Evolutionary conservation across 192 early-diverging fungal genomes (phyloP).

Genomic region (Backusella macrospora): DNA sequence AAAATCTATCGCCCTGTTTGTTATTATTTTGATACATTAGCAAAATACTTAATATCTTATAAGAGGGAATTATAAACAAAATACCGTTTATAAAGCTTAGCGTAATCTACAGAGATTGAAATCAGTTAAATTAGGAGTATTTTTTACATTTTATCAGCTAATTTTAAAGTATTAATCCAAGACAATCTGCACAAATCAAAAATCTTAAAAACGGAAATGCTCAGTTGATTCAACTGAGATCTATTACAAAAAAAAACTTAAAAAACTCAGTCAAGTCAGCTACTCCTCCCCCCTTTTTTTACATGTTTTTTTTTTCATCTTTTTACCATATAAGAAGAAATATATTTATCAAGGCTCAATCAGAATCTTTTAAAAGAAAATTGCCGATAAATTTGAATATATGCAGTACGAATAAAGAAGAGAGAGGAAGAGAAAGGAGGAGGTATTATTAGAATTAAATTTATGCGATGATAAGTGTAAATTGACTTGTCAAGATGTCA

Average conservation of each 20-base stretch:
- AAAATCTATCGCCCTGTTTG: not conserved
- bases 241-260: too few species aligned
- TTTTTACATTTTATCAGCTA: not conserved
- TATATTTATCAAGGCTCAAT: too few species aligned
- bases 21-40: not conserved
- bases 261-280: not conserved
- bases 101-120: constrained; percentile 2
- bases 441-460: too few species aligned
- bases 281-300: too few species aligned
- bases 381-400: too few species aligned
- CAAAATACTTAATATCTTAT: not conserved
- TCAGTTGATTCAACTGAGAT: not conserved
- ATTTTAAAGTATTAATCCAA: not conserved
- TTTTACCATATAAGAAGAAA: too few species aligned
- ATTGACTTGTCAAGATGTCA: too few species aligned
- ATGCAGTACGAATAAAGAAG: too few species aligned
- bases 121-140: not conserved
- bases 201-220: not conserved
- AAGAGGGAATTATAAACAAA: not conserved
- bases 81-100: not conserved
- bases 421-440: too few species aligned
- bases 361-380: too few species aligned
- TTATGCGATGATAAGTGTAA: too few species aligned
- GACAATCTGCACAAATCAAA: not conserved
- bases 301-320: too few species aligned